A percentile compares a stretch with the other conserved stretches of the same genome.
These are phyloP conservation scores for Citrullus colocynthis DNA, from an alignment of 306 rosid genomes.

Conservation along the genomic window DNA sequence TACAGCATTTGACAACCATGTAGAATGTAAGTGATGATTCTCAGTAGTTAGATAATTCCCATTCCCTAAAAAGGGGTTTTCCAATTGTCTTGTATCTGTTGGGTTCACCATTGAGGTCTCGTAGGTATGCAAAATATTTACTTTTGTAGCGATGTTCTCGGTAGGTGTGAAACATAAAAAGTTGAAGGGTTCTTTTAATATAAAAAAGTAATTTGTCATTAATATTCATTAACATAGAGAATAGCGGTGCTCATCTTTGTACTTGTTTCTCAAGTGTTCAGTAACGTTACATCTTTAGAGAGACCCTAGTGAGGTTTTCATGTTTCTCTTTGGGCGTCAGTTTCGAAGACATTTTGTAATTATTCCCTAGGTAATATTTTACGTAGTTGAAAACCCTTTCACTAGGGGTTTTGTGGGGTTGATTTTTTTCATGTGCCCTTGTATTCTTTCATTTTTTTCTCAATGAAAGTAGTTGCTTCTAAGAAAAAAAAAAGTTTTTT, in stretches of 20 bases:
- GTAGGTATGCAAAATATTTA: not conserved
- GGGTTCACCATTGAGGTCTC: not conserved
- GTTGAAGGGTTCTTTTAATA: not conserved
- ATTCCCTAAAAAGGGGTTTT: not conserved
- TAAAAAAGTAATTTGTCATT: not conserved
- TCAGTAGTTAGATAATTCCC: not conserved
- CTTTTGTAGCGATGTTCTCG: not conserved
- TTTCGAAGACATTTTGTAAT: no score
- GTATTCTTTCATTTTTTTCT: no score
- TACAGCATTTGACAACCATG: slow-evolving; percentile 35
- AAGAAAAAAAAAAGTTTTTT: no score
- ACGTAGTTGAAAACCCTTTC: no score
- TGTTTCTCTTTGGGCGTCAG: no score
- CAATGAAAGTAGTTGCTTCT: no score
- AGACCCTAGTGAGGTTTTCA: not conserved
- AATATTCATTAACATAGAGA: not conserved
- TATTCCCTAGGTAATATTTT: no score
- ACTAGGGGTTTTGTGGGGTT: no score
- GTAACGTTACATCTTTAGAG: not conserved
- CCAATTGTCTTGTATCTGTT: not conserved
- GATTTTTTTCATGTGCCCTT: no score
- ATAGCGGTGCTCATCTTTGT: not conserved
- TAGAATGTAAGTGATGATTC: slow-evolving; percentile 59
- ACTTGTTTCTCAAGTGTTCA: not conserved
- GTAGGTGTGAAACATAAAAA: not conserved